phyloP scores from a whole-genome alignment of 495 filamentous ascomycete genomes.

The Hypoxylon fragiforme region DNA sequence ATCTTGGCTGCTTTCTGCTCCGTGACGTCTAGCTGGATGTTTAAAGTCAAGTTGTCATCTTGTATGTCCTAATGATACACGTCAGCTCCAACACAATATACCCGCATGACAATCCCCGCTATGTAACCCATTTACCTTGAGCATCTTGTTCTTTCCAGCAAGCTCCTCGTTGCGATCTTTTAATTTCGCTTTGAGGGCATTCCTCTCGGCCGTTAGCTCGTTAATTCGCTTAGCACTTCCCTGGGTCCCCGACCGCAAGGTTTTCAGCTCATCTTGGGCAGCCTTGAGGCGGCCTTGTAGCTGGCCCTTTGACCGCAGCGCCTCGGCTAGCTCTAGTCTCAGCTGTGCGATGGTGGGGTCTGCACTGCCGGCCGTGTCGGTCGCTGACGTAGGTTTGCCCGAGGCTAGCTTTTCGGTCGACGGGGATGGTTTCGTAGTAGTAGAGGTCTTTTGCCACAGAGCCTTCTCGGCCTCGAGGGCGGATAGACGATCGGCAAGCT shows the following conservation, averaged over 20 bases:
- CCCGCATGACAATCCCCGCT: no score
- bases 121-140: no score
- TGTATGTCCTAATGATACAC: slow-evolving; percentile 67
- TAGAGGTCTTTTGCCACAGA: slow-evolving; percentile 30
- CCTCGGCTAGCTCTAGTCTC: slow-evolving; percentile 67
- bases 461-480: slow-evolving; percentile 57
- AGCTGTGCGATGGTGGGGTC: slow-evolving; percentile 50
- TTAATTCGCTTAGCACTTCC: slow-evolving; percentile 61
- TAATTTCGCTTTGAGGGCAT: slow-evolving; percentile 61
- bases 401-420: slow-evolving; percentile 23
- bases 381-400: slow-evolving; percentile 35
- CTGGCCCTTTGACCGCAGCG: slow-evolving; percentile 70
- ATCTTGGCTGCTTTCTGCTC: slow-evolving; percentile 70
- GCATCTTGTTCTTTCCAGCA: slow-evolving; percentile 74
- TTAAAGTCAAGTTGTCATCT: slow-evolving; percentile 83
- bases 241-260: slow-evolving; percentile 58
- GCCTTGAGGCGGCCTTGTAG: slow-evolving; percentile 63
- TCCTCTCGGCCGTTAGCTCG: slow-evolving; percentile 65
- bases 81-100: slow-evolving; percentile 13
- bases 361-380: slow-evolving; percentile 26
- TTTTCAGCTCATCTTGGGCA: slow-evolving; percentile 63
- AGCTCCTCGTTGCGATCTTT: slow-evolving; percentile 86
- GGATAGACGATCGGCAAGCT: slow-evolving; percentile 68
- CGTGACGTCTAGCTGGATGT: slow-evolving; percentile 84
- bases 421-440: slow-evolving; percentile 4